A percentile compares a stretch with the other conserved stretches of the same genome.
phyloP scores from a whole-genome alignment of 2,329 filamentous ascomycete species.

The Emergomyces pasteurianus region DNA sequence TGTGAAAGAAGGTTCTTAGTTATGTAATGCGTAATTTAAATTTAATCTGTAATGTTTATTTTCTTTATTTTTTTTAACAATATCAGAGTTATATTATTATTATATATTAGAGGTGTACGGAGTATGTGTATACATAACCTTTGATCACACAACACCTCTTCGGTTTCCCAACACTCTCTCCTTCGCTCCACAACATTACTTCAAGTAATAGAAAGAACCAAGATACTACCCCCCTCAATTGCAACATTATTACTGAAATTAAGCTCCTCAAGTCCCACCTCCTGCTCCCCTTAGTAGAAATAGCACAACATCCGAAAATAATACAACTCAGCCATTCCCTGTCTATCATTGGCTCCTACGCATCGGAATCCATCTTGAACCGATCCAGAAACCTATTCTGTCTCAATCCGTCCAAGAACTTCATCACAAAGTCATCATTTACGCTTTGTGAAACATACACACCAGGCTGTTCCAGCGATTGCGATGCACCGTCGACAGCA shows the following conservation, averaged over 20 bases:
- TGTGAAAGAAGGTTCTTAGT: background rate
- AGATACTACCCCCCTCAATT: too few species aligned
- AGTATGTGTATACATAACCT: too few species aligned
- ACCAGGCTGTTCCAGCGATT: constrained; percentile 11
- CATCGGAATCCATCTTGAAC: constrained; percentile 44
- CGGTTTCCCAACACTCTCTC: too few species aligned
- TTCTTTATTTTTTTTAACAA: background rate
- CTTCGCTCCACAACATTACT: background rate
- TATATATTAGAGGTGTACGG: too few species aligned
- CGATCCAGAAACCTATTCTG: constrained; percentile 55
- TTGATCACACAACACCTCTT: too few species aligned
- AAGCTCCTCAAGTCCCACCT: too few species aligned
- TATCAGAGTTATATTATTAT: too few species aligned
- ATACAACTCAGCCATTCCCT: background rate
- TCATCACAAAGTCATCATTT: constrained; percentile 29
- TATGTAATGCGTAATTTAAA: background rate
- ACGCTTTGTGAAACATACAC: constrained; percentile 23
- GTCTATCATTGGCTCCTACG: background rate
- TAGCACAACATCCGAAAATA: background rate
- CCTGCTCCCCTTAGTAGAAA: too few species aligned
- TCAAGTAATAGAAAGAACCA: too few species aligned
- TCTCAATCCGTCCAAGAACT: constrained; percentile 47
- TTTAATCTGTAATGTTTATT: background rate
- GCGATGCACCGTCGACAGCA: background rate
- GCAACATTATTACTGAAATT: too few species aligned